A percentile compares a stretch with the other conserved stretches of the same genome.
Evolutionary conservation across 768 basidiomycete genomes (phyloP).

Genomic region (Leccinum broughii): DNA sequence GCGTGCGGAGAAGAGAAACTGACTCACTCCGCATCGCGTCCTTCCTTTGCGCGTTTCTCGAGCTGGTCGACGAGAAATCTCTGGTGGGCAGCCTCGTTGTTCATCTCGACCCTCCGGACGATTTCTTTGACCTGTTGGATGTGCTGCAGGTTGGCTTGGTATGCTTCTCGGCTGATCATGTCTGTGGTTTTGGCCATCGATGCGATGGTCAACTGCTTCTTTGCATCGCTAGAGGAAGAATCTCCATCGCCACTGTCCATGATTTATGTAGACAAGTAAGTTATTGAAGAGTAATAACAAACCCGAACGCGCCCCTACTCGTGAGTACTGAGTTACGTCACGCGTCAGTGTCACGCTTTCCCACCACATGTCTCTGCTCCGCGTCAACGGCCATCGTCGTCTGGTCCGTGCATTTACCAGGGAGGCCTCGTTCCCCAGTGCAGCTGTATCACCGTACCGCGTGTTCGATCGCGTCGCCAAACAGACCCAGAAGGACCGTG

Average conservation of each 20-base stretch:
- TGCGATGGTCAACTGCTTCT: conserved; percentile 15
- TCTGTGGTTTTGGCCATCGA: conserved; percentile 28
- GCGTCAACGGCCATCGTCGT: conserved; percentile 3
- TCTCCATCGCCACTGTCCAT: conserved; percentile 19
- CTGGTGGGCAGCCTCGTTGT: conserved; percentile 44
- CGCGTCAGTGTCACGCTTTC: conserved; percentile 19
- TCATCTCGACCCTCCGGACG: conserved; percentile 30
- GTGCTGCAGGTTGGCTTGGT: conserved; percentile 25
- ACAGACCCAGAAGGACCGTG: conserved; percentile 72
- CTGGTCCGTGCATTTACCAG: conserved; percentile 48
- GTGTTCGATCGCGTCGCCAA: conserved; percentile 88
- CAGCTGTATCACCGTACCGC: conserved; percentile 54
- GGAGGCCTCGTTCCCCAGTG: conserved; percentile 41
- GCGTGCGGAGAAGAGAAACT: background rate
- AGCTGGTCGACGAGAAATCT: conserved; percentile 38
- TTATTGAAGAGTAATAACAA: background rate
- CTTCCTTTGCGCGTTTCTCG: conserved; percentile 40
- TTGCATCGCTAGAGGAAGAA: conserved; percentile 9
- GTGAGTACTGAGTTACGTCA: conserved; percentile 11
- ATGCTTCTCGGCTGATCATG: conserved; percentile 19
- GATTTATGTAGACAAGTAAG: background rate
- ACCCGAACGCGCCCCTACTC: background rate
- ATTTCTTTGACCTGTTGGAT: conserved; percentile 34
- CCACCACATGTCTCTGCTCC: conserved; percentile 21
- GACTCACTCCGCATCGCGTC: conserved; percentile 47